These are phyloP conservation scores for Waltergamsia citrina DNA, from an alignment of 2,329 filamentous ascomycete genomes.

Conservation along the genomic window DNA sequence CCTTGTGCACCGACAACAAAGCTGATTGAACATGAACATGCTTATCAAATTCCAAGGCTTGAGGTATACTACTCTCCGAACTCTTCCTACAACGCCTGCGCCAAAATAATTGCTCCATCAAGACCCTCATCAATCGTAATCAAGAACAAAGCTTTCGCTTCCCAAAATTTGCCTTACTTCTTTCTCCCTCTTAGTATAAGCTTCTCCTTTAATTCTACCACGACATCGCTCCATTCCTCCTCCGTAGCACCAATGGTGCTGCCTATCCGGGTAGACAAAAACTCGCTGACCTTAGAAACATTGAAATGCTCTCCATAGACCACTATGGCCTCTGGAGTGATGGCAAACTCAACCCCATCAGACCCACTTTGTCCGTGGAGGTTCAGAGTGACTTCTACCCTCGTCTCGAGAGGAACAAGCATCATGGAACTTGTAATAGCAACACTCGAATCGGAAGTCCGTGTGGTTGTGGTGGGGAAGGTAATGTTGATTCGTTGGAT, in stretches of 20 bases:
- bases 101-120: too few species aligned
- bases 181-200: conserved; percentile 47
- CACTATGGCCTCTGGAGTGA: conserved; percentile 48
- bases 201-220: conserved; percentile 45
- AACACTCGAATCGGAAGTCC: conserved; percentile 56
- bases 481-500: conserved; percentile 52
- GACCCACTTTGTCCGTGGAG: conserved; percentile 32
- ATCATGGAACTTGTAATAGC: conserved; percentile 53
- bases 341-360: conserved; percentile 42
- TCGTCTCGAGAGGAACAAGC: conserved; percentile 55
- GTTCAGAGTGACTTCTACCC: conserved; percentile 53
- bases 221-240: conserved; percentile 42
- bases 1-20: too few species aligned
- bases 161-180: conserved; percentile 1
- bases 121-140: background rate
- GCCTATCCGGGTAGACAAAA: conserved; percentile 46
- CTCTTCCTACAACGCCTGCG: background rate
- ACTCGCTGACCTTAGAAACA: conserved; percentile 65
- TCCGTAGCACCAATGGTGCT: conserved; percentile 21
- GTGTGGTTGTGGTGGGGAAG: conserved; percentile 55
- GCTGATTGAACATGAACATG: background rate
- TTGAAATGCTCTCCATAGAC: conserved; percentile 75
- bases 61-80: too few species aligned
- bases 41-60: background rate
- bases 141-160: too few species aligned